These are phyloP conservation scores for Fusarium citri DNA, from an alignment of 2,329 filamentous ascomycete species.

Conservation along the genomic window DNA sequence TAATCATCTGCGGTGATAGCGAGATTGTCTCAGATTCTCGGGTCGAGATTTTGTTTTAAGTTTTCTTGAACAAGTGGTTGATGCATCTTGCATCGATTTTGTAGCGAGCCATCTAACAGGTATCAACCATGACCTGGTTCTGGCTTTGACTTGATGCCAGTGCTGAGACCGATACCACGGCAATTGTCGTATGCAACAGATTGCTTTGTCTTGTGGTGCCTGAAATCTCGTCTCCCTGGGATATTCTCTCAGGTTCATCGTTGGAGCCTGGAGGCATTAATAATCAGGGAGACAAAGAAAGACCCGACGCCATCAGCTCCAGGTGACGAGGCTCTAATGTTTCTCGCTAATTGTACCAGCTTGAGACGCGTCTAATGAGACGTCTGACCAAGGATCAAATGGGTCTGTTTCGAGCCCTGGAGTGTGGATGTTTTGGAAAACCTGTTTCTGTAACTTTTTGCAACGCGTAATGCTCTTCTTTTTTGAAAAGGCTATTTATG, in stretches of 20 bases:
- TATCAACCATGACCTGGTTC: background rate
- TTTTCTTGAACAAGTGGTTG: constrained; percentile 6
- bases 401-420: constrained; percentile 29
- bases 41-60: constrained; percentile 13
- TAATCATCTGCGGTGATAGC: constrained; percentile 1
- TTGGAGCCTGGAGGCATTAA: background rate
- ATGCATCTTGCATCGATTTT: constrained; percentile 35
- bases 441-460: constrained; percentile 10
- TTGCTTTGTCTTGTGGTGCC: constrained; percentile 1
- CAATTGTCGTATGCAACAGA: background rate
- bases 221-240: background rate
- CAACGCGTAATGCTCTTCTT: constrained; percentile 15
- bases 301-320: background rate
- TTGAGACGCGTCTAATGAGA: constrained; percentile 30
- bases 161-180: background rate
- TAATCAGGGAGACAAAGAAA: background rate
- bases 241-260: background rate
- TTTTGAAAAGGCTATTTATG: background rate
- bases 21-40: constrained; percentile 32
- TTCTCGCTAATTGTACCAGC: constrained; percentile 27
- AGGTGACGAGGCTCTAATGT: constrained; percentile 19
- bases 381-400: constrained; percentile 14
- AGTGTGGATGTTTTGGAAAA: constrained; percentile 19
- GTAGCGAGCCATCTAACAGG: constrained; percentile 20
- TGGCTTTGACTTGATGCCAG: background rate